A percentile compares a stretch with the other conserved stretches of the same genome.
Evolutionary conservation across 768 basidiomycete genomes (phyloP).

Genomic region (Mycena venus): DNA sequence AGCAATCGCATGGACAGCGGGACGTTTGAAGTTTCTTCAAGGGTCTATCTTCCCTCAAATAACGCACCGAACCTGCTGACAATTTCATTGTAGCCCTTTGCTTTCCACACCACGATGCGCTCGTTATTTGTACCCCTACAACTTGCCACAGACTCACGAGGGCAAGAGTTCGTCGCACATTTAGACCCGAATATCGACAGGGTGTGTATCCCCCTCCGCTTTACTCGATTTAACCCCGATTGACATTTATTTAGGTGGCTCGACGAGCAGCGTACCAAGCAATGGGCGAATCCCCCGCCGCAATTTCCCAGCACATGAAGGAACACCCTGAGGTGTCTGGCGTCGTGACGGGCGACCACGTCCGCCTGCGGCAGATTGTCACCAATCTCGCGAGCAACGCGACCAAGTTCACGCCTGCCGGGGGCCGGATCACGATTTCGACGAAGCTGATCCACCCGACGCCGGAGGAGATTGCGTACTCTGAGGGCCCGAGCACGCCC

Average conservation of each 20-base stretch:
- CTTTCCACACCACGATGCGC: slow-evolving; percentile 83
- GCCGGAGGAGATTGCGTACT: slow-evolving; percentile 16
- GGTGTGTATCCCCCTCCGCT: slow-evolving; percentile 47
- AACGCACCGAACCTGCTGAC: not conserved
- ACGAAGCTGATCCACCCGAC: slow-evolving; percentile 66
- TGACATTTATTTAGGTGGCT: slow-evolving; percentile 60
- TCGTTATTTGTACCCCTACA: slow-evolving; percentile 80
- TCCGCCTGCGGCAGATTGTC: slow-evolving; percentile 82
- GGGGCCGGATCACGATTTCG: slow-evolving; percentile 75
- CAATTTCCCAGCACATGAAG: slow-evolving; percentile 55
- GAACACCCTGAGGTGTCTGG: slow-evolving; percentile 69
- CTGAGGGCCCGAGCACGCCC: slow-evolving; percentile 16
- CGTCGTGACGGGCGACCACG: slow-evolving; percentile 87
- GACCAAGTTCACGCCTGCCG: slow-evolving; percentile 82
- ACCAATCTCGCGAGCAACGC: slow-evolving; percentile 91
- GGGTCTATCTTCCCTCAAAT: slow-evolving; percentile 48
- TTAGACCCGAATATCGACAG: slow-evolving; percentile 78
- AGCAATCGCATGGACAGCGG: slow-evolving; percentile 92
- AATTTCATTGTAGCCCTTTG: slow-evolving; percentile 66
- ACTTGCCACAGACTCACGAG: slow-evolving; percentile 75
- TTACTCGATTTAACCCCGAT: not conserved
- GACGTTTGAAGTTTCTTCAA: slow-evolving; percentile 78
- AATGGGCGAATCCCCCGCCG: slow-evolving; percentile 61
- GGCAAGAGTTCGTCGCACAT: slow-evolving; percentile 74
- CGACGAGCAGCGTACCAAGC: slow-evolving; percentile 72